These are phyloP conservation scores for Ogataea philodendri DNA, from an alignment of 805 yeast genomes.

Conservation along the genomic window DNA sequence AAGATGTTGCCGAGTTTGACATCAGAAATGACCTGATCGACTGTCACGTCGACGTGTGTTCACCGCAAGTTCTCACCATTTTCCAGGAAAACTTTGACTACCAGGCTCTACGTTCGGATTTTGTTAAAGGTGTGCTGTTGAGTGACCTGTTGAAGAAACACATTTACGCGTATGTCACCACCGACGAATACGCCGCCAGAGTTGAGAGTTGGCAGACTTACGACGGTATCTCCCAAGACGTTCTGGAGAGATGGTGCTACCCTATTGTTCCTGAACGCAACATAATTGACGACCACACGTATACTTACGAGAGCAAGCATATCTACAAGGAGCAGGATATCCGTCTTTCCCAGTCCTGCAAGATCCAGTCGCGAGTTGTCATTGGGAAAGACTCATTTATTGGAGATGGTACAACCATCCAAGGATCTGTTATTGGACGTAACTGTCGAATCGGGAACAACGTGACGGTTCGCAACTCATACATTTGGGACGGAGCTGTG, in stretches of 20 bases:
- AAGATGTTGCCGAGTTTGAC: slow-evolving; percentile 69
- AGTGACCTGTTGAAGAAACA: slow-evolving; percentile 89
- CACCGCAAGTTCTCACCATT: slow-evolving; percentile 91
- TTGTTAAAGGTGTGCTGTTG: slow-evolving; percentile 84
- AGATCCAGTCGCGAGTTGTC: slow-evolving; percentile 73
- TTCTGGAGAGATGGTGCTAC: slow-evolving; percentile 87
- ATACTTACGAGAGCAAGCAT: slow-evolving; percentile 78
- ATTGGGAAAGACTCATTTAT: slow-evolving; percentile 76
- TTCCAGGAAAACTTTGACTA: slow-evolving; percentile 97
- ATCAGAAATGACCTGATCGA: slow-evolving; percentile 92
- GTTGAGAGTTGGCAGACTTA: slow-evolving; percentile 96
- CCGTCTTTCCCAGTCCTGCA: slow-evolving; percentile 91
- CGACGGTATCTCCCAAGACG: slow-evolving; percentile 86
- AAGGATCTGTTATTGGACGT: slow-evolving; percentile 79
- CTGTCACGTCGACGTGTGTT: slow-evolving; percentile 93
- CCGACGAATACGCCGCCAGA: slow-evolving; percentile 83
- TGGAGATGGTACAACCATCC: slow-evolving; percentile 69
- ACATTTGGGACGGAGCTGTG: slow-evolving; percentile 80
- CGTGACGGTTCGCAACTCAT: slow-evolving; percentile 68
- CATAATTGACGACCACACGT: slow-evolving; percentile 65
- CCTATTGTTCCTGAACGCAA: slow-evolving; percentile 90
- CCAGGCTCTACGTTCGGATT: slow-evolving; percentile 80
- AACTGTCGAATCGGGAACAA: slow-evolving; percentile 81
- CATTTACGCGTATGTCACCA: slow-evolving; percentile 82
- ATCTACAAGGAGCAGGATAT: slow-evolving; percentile 86